These are phyloP conservation scores for Coemansia asiatica DNA, from an alignment of 192 early-diverging fungal species.

Conservation along the genomic window DNA sequence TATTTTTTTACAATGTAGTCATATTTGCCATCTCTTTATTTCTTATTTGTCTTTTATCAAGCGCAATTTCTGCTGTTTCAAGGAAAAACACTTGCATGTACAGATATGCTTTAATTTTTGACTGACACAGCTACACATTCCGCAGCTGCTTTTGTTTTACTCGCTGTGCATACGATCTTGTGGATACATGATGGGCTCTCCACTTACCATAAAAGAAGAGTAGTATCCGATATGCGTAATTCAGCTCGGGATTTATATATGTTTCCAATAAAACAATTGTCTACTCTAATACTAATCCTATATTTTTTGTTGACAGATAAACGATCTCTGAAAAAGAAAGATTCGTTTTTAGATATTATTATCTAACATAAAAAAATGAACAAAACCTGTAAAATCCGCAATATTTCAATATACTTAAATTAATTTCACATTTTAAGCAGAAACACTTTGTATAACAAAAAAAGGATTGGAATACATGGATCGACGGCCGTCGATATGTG, in stretches of 20 bases:
- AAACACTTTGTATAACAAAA: no score
- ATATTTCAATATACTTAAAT: no score
- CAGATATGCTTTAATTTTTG: not conserved
- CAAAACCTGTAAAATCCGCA: no score
- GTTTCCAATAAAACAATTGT: not conserved
- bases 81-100: not conserved
- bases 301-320: no score
- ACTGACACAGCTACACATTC: not conserved
- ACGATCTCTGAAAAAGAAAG: no score
- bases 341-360: no score
- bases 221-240: not conserved
- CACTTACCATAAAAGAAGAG: not conserved
- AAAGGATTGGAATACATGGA: no score
- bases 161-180: not conserved
- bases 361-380: no score
- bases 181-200: not conserved
- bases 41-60: not conserved
- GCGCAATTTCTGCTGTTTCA: not conserved
- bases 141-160: not conserved
- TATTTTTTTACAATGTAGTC: not conserved
- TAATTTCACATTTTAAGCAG: no score
- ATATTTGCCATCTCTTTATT: not conserved
- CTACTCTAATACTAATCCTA: not conserved
- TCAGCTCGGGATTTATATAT: not conserved
- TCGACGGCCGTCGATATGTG: no score